Evolutionary conservation across 2,329 filamentous ascomycete species (phyloP).

Genomic region (Orbilia blumenaviensis): DNA sequence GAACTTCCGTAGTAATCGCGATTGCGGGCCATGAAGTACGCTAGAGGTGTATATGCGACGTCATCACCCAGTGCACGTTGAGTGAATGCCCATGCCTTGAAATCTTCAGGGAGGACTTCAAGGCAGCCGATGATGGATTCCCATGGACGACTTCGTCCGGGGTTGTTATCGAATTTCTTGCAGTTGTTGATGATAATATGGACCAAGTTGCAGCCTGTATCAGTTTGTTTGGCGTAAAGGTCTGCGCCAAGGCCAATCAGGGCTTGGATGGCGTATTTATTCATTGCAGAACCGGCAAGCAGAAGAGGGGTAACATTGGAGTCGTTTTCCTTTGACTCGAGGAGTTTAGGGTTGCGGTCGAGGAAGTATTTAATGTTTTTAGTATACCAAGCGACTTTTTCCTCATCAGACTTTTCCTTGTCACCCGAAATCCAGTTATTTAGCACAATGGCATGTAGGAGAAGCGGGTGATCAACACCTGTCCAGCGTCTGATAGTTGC

Average conservation of each 20-base stretch:
- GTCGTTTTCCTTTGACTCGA: constrained; percentile 70
- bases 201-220: constrained; percentile 72
- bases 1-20: constrained; percentile 36
- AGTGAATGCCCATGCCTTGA: constrained; percentile 63
- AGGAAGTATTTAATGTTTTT: constrained; percentile 70
- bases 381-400: constrained; percentile 52
- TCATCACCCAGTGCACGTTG: constrained; percentile 70
- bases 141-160: neutral
- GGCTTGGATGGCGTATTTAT: constrained; percentile 67
- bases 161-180: constrained; percentile 58
- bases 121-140: constrained; percentile 65
- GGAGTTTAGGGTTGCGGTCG: constrained; percentile 68
- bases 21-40: constrained; percentile 67
- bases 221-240: constrained; percentile 70
- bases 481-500: constrained; percentile 54
- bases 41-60: constrained; percentile 69
- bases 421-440: constrained; percentile 53
- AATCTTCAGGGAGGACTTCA: constrained; percentile 68
- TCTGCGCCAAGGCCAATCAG: constrained; percentile 74
- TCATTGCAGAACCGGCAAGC: constrained; percentile 70
- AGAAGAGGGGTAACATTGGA: constrained; percentile 73
- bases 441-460: constrained; percentile 56
- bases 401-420: constrained; percentile 44
- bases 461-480: constrained; percentile 53
- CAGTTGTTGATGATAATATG: constrained; percentile 66